A percentile compares a stretch with the other conserved stretches of the same genome.
phyloP scores from a whole-genome alignment of 129 eudicot species.

The Flaveria ramosissima region DNA sequence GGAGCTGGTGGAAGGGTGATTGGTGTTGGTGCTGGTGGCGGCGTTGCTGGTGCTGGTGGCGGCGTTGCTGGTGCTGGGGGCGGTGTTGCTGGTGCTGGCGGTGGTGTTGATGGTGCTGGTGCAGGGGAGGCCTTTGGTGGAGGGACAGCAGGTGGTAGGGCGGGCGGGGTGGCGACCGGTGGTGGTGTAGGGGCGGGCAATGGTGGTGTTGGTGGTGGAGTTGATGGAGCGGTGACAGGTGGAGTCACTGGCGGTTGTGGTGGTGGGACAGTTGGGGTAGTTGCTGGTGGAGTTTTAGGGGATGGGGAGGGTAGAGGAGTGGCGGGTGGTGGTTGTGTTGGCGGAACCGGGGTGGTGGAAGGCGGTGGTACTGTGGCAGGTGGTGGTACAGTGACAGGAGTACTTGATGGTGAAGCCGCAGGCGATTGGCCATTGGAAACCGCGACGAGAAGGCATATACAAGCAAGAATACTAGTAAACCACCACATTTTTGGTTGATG shows the following conservation, averaged over 20 bases:
- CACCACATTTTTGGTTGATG: slow-evolving; percentile 27
- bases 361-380: slow-evolving; percentile 54
- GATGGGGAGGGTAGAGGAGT: slow-evolving; percentile 47
- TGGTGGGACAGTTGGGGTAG: slow-evolving; percentile 59
- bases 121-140: slow-evolving; percentile 49
- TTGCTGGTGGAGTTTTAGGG: slow-evolving; percentile 41
- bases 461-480: slow-evolving; percentile 36
- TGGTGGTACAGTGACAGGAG: slow-evolving; percentile 45
- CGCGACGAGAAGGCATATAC: slow-evolving; percentile 43
- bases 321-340: slow-evolving; percentile 47
- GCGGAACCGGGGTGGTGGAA: slow-evolving; percentile 42
- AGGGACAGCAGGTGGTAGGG: slow-evolving; percentile 38
- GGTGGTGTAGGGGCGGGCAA: slow-evolving; percentile 50
- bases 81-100: slow-evolving; percentile 47
- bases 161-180: slow-evolving; percentile 43
- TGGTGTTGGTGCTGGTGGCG: slow-evolving; percentile 43
- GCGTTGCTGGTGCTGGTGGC: slow-evolving; percentile 25
- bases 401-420: slow-evolving; percentile 58
- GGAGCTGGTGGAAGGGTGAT: slow-evolving; percentile 45
- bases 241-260: slow-evolving; percentile 50
- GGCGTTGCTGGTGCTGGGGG: slow-evolving; percentile 47
- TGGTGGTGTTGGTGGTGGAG: slow-evolving; percentile 42
- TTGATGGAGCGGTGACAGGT: slow-evolving; percentile 51
- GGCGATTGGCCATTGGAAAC: slow-evolving; percentile 50
- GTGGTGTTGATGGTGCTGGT: slow-evolving; percentile 47